phyloP scores from a whole-genome alignment of 176 grass and related monocot genomes.

The Avena insularis region DNA sequence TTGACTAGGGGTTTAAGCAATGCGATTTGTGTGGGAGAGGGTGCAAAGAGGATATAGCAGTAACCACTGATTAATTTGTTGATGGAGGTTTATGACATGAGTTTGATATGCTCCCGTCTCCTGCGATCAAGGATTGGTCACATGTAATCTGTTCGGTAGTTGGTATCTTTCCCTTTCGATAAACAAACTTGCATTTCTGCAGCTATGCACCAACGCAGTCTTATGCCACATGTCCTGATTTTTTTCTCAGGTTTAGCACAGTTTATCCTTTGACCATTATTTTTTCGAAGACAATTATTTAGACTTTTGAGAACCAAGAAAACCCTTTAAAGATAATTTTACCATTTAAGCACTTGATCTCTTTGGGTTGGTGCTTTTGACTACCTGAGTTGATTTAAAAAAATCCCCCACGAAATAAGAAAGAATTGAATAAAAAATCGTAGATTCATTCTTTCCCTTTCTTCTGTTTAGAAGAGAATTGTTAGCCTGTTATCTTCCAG shows the following conservation, averaged over 20 bases:
- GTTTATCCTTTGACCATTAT: neutral
- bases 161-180: conserved; percentile 29
- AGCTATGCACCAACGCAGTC: neutral
- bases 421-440: neutral
- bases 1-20: neutral
- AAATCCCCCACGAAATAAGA: neutral
- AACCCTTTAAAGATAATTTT: neutral
- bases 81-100: neutral
- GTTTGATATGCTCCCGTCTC: conserved; percentile 18
- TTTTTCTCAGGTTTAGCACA: neutral
- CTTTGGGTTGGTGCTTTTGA: neutral
- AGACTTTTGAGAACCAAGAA: neutral
- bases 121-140: neutral
- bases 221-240: neutral
- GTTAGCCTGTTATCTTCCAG: neutral
- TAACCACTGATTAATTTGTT: neutral
- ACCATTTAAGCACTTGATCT: neutral
- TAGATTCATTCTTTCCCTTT: neutral
- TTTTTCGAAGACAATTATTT: neutral
- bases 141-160: conserved; percentile 14
- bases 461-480: conserved; percentile 4
- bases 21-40: neutral
- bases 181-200: conserved; percentile 3
- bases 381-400: neutral
- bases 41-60: neutral